Base-by-base conservation (phyloP, 192 early-diverging fungal genomes). In the Jimgerdemannia flammicorona region DNA sequence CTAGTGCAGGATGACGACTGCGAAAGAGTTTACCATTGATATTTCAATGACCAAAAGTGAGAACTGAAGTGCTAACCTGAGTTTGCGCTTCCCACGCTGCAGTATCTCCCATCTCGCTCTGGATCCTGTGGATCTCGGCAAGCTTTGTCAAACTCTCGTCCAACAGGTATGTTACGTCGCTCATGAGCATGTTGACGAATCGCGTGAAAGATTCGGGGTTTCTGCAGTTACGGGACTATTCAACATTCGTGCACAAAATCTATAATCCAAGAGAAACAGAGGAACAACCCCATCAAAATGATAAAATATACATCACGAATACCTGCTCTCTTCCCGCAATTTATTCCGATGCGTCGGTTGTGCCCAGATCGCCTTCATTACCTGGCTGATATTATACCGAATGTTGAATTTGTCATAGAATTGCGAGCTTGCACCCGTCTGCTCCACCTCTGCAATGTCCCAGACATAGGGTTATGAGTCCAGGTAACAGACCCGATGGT, bases 371-470 rank as follows among this genome's bases (percentile, higher is more conserved):
- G 80, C 78, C 78, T 96, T 96, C 78, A 98, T 88, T 8, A 96
- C 93, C 74, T 97, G 94, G 7, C 92, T 92, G 70, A 99, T 97
- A 75, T 98, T 92, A 87, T 98, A 98, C 43, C 98, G 91, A 75
- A 97, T 96, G 81, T 94, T 98, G 84, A 98, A 98, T 82, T 99
- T 99, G 81, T 99, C 98, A 78, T 97, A 99, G 76, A 99, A 99
- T 79, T 98, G 96, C 3, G 93, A 92, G 75, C 89, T 90, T 3
- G 90, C 87, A 18, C 98, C 98, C 19, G 97, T 98, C 64, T 96
- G 92, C 81, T 99, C 98, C 7, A 97, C 95, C 74, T 98, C 97
- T 87, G 72, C 39, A 68, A 67, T 44, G 29, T 29, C 29, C 29
- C 29, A 29, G 29, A 29, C 29, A 29, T 1, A 29, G 29, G 0